Conservation (phyloP, 176 grass and related monocot species). For the Oryza punctata region DNA sequence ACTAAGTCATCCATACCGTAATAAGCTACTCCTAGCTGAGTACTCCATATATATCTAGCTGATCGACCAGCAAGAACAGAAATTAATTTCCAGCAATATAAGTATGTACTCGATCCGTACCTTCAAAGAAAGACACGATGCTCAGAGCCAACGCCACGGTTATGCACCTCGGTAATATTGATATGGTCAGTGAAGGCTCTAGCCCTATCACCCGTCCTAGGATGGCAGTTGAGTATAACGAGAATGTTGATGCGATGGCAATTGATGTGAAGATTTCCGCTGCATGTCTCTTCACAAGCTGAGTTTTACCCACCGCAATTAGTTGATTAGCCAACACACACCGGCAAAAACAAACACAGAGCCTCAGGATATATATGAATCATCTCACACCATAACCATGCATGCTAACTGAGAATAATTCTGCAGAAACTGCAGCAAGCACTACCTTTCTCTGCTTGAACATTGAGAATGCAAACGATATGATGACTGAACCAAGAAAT, state of each 20-base stretch:
- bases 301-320: constrained; percentile 20
- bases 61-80: too few species aligned
- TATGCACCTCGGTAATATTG: constrained; percentile 88
- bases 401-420: not conserved
- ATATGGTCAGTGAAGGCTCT: constrained; percentile 76
- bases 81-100: not conserved
- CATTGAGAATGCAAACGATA: constrained; percentile 97
- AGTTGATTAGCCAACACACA: not conserved
- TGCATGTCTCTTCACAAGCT: constrained; percentile 92
- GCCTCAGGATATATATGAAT: not conserved
- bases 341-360: not conserved
- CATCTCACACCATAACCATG: not conserved
- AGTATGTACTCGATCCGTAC: constrained; percentile 13
- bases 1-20: not conserved
- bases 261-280: constrained; percentile 95
- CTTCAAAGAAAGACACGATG: constrained; percentile 96
- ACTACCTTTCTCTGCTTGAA: constrained; percentile 94
- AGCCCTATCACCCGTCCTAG: constrained; percentile 70
- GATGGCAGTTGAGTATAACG: constrained; percentile 87
- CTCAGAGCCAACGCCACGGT: constrained; percentile 90
- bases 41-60: not conserved
- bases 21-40: not conserved
- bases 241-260: constrained; percentile 73
- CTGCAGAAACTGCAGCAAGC: not conserved
- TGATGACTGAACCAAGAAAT: constrained; percentile 93